Evolutionary conservation across 805 yeast species (phyloP), one percentile per base, ranked within the genome.

Genomic region (Candida insectorum): DNA sequence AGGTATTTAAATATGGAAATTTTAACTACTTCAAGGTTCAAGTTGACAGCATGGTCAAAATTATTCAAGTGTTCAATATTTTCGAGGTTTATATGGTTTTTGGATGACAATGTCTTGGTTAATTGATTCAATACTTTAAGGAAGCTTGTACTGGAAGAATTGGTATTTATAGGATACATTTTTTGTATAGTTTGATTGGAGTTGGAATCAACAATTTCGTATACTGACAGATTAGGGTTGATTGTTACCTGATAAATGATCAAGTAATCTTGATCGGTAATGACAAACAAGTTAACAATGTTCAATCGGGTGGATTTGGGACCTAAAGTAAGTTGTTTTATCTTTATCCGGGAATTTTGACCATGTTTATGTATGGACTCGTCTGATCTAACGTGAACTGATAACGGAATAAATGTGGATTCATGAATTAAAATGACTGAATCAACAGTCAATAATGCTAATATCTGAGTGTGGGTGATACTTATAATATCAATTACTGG

Each of bases 331-430:
- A 56, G 44, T 24, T 55, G 49, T 20, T 71, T 68, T 1, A 72
- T 58, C 22, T 69, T 51, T 6, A 75, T 48, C 16, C 54, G 47
- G 16, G 45, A 28, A 49, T 78, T 77, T 6, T 44, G 36, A 1
- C 85, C 85, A 54, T 69, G 71, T 14, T 55, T 54, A 16, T 60
- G 55, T 11, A 77, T 37, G 3, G 79, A 71, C 14, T 60, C 58
- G 15, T 47, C 45, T 0, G 71, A 54, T 34, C 84, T 52, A 5
- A 60, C 53, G 43, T 75, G 77, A 2, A 65, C 63, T 7, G 73
- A 68, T 4, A 77, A 53, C 1, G 79, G 77, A 6, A 64, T 39
- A 8, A 59, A 43, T 7, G 66, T 60, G 21, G 29, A 30, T 29
- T 55, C 56, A 40, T 68, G 56, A 27, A 58, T 45, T 1, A 69